A percentile compares a stretch with the other conserved stretches of the same genome.
Conservation (phyloP, 148 eudicot species). For the Rhododendron vialii region DNA sequence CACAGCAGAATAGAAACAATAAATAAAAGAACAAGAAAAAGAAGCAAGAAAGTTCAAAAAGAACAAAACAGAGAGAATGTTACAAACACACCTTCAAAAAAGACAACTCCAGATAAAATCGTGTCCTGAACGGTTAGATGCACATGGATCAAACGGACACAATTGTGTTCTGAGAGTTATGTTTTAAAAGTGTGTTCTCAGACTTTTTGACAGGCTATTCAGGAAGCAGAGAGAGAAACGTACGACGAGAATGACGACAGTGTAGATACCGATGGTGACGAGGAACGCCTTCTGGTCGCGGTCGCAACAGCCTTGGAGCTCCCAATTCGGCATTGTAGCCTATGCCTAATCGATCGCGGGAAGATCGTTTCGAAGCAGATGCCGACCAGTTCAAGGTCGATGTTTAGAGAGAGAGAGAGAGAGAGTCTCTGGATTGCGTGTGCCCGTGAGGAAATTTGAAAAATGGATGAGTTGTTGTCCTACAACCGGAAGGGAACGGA, state of each 20-base stretch:
- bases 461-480: background rate
- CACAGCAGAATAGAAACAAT: background rate
- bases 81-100: background rate
- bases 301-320: constrained; percentile 63
- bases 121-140: background rate
- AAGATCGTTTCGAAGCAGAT: background rate
- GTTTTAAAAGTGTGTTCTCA: background rate
- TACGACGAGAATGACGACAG: constrained; percentile 66
- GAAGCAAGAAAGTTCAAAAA: background rate
- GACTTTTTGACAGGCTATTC: background rate
- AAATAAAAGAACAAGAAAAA: background rate
- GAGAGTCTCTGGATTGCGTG: background rate
- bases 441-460: background rate
- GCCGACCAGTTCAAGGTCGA: background rate
- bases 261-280: constrained; percentile 55
- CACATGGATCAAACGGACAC: too few relatives aligned
- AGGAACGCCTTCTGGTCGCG: constrained; percentile 58
- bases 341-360: constrained; percentile 7
- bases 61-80: background rate
- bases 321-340: constrained; percentile 59
- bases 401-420: background rate
- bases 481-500: background rate
- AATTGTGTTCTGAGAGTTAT: too few relatives aligned
- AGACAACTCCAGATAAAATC: background rate
- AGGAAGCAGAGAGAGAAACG: background rate